A percentile compares a stretch with the other conserved stretches of the same genome.
Conservation (phyloP, 768 basidiomycete genomes). For the Cystoderma amianthinum region DNA sequence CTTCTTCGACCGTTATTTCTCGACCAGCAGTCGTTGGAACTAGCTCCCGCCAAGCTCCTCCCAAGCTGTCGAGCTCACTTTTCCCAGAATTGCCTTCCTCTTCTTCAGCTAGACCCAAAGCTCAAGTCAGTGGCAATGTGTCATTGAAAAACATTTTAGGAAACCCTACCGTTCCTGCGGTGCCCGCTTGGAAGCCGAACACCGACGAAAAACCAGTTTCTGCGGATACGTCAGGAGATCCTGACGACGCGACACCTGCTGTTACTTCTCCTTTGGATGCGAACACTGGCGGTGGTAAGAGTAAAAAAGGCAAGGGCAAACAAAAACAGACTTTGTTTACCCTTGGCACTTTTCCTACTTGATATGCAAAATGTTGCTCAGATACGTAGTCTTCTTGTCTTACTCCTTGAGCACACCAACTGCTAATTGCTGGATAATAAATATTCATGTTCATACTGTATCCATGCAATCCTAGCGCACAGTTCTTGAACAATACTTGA, state of each 20-base stretch:
- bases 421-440: too few relatives aligned
- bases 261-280: too few relatives aligned
- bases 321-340: slow-evolving; percentile 83
- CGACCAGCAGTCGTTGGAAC: background rate
- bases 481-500: too few relatives aligned
- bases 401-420: too few relatives aligned
- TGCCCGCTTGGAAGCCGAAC: slow-evolving; percentile 34
- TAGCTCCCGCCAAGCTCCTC: slow-evolving; percentile 16
- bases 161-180: slow-evolving; percentile 24
- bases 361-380: too few relatives aligned
- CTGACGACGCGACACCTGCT: slow-evolving; percentile 5
- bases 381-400: too few relatives aligned
- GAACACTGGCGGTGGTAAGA: slow-evolving; percentile 26
- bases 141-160: slow-evolving; percentile 66
- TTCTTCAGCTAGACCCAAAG: slow-evolving; percentile 28
- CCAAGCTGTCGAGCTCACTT: slow-evolving; percentile 43
- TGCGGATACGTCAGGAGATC: slow-evolving; percentile 13
- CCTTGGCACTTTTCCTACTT: slow-evolving; percentile 42
- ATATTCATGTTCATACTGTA: too few relatives aligned
- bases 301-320: slow-evolving; percentile 77
- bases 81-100: slow-evolving; percentile 68
- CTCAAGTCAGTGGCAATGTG: slow-evolving; percentile 53
- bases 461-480: too few relatives aligned
- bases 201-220: slow-evolving; percentile 7
- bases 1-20: background rate